Conservation (phyloP, 106 monocot genomes). For the Narthecium ossifragum region DNA sequence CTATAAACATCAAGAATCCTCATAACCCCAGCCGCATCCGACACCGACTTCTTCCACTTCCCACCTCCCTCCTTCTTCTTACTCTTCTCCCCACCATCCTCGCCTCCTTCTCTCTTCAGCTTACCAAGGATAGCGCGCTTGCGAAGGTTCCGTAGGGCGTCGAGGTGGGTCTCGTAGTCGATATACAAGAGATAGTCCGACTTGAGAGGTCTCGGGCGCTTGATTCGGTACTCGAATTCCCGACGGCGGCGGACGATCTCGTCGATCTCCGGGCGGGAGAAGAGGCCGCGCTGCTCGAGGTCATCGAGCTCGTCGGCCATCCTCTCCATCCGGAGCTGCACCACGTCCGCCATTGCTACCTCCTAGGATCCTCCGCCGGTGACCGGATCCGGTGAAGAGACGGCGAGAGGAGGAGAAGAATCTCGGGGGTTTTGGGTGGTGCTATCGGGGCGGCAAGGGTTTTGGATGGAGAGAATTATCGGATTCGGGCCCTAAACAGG, state of each 20-base stretch:
- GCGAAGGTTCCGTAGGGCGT: slow-evolving; percentile 46
- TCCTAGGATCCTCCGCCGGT: too few species aligned
- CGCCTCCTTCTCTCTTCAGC: slow-evolving; percentile 11
- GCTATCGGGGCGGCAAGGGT: too few species aligned
- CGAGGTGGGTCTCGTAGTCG: slow-evolving; percentile 68
- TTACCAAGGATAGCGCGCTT: slow-evolving; percentile 46
- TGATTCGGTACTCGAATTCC: slow-evolving; percentile 84
- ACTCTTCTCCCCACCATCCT: slow-evolving; percentile 10
- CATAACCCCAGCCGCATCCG: slow-evolving; percentile 47
- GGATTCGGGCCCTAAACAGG: neutral
- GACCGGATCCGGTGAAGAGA: neutral
- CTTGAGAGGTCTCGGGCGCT: slow-evolving; percentile 69
- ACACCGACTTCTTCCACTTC: slow-evolving; percentile 77
- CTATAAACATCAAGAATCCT: slow-evolving; percentile 69
- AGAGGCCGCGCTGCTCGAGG: slow-evolving; percentile 66
- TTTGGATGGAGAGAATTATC: too few species aligned
- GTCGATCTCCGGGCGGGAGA: slow-evolving; percentile 55
- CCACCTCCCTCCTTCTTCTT: slow-evolving; percentile 5
- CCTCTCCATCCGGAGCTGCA: slow-evolving; percentile 77
- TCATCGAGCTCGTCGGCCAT: slow-evolving; percentile 94
- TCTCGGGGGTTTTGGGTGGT: neutral
- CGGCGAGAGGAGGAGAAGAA: neutral
- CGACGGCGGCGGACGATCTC: slow-evolving; percentile 70
- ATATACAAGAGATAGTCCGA: slow-evolving; percentile 68
- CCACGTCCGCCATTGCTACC: slow-evolving; percentile 71